Evolutionary conservation across 495 filamentous ascomycete genomes (phyloP).

Genomic region (Friedmanniomyces simplex): DNA sequence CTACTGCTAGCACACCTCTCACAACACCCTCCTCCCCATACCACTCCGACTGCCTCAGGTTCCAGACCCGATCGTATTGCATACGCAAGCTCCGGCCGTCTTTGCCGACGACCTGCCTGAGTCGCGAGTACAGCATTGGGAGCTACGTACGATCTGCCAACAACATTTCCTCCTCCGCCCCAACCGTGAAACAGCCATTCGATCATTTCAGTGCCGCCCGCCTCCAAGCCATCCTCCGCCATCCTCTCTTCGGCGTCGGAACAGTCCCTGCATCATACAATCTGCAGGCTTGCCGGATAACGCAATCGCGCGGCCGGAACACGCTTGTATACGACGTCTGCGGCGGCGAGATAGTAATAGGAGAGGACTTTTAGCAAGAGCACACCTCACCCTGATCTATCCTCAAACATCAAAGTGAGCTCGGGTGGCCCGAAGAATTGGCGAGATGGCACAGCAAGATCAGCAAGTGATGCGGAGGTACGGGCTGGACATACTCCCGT

Average conservation of each 20-base stretch:
- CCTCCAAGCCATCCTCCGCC: not conserved
- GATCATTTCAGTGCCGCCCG: not conserved
- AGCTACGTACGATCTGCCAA: not conserved
- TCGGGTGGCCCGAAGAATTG: not conserved
- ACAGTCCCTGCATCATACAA: not conserved
- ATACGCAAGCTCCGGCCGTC: not conserved
- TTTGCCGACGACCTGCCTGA: not conserved
- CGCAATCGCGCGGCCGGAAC: not conserved
- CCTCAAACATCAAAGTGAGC: not conserved
- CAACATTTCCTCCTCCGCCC: not conserved
- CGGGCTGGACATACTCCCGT: not conserved
- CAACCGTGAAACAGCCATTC: not conserved
- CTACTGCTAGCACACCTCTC: no score
- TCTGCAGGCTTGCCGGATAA: not conserved
- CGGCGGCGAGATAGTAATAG: not conserved
- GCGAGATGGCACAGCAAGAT: conserved; percentile 30
- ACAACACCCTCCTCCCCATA: no score
- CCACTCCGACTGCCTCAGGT: not conserved
- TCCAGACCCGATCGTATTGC: not conserved
- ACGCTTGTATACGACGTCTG: no score
- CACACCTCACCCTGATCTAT: not conserved
- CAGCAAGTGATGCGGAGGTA: conserved; percentile 35
- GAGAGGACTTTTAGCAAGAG: not conserved
- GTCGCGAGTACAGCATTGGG: not conserved
- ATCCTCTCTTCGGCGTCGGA: not conserved